These are phyloP conservation scores for Fomitopsis palustris DNA, from an alignment of 1,284 basidiomycete species.

Conservation along the genomic window DNA sequence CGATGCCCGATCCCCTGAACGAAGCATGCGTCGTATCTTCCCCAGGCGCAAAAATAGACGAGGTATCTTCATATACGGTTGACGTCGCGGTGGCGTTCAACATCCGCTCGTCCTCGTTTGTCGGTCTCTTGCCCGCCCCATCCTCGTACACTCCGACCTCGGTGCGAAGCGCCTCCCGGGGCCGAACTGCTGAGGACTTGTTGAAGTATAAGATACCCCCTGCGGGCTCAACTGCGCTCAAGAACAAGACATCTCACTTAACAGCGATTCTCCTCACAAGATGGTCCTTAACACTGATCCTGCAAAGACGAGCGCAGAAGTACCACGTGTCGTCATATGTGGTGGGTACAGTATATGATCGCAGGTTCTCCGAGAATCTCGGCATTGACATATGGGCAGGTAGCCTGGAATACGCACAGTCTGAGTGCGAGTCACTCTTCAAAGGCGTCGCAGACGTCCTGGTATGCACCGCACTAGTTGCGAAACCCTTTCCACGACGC, in stretches of 20 bases:
- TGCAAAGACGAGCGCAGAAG: too few relatives aligned
- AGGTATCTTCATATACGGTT: too few relatives aligned
- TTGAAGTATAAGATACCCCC: background rate
- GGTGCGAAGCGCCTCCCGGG: too few relatives aligned
- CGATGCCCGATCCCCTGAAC: too few relatives aligned
- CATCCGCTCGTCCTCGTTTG: too few relatives aligned
- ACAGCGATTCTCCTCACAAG: background rate
- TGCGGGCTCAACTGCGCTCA: background rate
- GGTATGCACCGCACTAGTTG: conserved; percentile 42
- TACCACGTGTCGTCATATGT: background rate
- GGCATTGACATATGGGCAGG: background rate
- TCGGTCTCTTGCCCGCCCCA: too few relatives aligned
- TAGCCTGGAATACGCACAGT: background rate
- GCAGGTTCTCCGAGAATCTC: background rate
- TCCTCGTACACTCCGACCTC: too few relatives aligned
- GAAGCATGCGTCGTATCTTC: too few relatives aligned
- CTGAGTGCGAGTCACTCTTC: conserved; percentile 63
- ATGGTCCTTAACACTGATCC: background rate
- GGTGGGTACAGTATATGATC: background rate
- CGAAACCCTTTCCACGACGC: too few relatives aligned
- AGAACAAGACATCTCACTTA: background rate
- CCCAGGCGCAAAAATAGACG: too few relatives aligned
- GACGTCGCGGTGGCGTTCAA: too few relatives aligned
- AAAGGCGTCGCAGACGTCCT: conserved; percentile 70
- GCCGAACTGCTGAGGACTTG: background rate